Evolutionary conservation across 495 filamentous ascomycete species (phyloP), one percentile per base, ranked within the genome.

Genomic region (Glonium stellatum): DNA sequence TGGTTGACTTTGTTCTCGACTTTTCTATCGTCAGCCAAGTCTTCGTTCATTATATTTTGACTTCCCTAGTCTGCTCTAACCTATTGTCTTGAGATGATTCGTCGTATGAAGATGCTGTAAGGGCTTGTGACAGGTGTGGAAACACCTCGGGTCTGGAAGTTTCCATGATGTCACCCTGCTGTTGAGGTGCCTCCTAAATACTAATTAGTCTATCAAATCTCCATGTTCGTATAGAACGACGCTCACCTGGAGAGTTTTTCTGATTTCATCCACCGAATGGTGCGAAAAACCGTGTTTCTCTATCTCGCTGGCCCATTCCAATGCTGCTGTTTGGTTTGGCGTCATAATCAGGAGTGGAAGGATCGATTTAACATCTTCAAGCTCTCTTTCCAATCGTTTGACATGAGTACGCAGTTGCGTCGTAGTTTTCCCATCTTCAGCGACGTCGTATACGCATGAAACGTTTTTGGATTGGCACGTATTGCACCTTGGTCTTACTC

Each of bases 351-450:
- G 49, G 42, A 60, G 53, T 9, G 64, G 55, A 1, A 66, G 56
- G 22, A 66, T 57, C 25, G 64, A 66, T 34, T 66, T 66, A 44
- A 66, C 58, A 57, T 63, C 64, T 37, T 66, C 59, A 13, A 66
- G 52, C 36, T 66, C 64, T 47, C 55, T 66, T 31, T 54, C 64
- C n/a, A 62, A 44, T 42, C 64, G 42, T 46, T 51, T 59, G 1
- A 63, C 59, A 57, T 62, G 60, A 36, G 55, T 59, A 15, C 60
- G 54, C 39, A 63, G 39, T 27, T 66, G 59, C 56, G 64, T 62
- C 11, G 64, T 63, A 1, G 59, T 66, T 41, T 62, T 63, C 18
- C 64, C 60, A 60, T 62, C 60, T 41, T 65, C 59, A 15, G 59
- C 64, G 8, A 62, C 54, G 37, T 66, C 64, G 34, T 66, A 66